Percentiles rank a stretch among this genome's conserved stretches.
These are phyloP conservation scores for Akanthomyces uredinophilus DNA, from an alignment of 2,329 filamentous ascomycete species.

Conservation along the genomic window DNA sequence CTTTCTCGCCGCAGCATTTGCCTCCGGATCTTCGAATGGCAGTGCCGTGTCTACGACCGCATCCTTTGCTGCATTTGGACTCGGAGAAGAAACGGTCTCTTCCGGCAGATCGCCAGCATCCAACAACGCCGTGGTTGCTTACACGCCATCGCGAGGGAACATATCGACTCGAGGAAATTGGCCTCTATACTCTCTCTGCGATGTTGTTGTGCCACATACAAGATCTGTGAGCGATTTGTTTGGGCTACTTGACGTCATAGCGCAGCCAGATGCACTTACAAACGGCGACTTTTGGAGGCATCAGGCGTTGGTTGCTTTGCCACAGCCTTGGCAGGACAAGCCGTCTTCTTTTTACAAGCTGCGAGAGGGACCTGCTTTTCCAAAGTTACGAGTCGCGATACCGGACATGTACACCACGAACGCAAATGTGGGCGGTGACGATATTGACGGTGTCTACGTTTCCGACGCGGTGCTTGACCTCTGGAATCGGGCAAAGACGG, in stretches of 20 bases:
- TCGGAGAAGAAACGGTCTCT: slow-evolving; percentile 50
- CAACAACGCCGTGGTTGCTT: slow-evolving; percentile 49
- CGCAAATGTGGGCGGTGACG: background rate
- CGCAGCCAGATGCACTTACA: slow-evolving; percentile 34
- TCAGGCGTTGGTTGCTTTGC: slow-evolving; percentile 39
- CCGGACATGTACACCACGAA: background rate
- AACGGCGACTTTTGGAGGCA: slow-evolving; percentile 49
- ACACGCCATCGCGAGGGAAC: slow-evolving; percentile 47
- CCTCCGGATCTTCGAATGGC: slow-evolving; percentile 52
- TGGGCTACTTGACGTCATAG: slow-evolving; percentile 41
- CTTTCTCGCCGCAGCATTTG: slow-evolving; percentile 49
- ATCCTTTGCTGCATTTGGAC: slow-evolving; percentile 46
- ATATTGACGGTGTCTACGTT: slow-evolving; percentile 16
- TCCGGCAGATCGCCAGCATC: slow-evolving; percentile 49
- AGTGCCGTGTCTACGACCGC: slow-evolving; percentile 44
- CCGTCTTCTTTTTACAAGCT: slow-evolving; percentile 30
- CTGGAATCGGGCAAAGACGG: slow-evolving; percentile 26
- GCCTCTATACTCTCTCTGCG: slow-evolving; percentile 50
- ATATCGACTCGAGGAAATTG: slow-evolving; percentile 47
- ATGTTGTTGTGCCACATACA: slow-evolving; percentile 47
- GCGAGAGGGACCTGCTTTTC: slow-evolving; percentile 25
- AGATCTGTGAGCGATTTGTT: slow-evolving; percentile 45
- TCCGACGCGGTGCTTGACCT: slow-evolving; percentile 18
- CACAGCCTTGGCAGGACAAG: slow-evolving; percentile 24
- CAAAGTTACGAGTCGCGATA: slow-evolving; percentile 34